These are phyloP conservation scores for Alliaria petiolata DNA, from an alignment of 345 rosid genomes.

Conservation along the genomic window DNA sequence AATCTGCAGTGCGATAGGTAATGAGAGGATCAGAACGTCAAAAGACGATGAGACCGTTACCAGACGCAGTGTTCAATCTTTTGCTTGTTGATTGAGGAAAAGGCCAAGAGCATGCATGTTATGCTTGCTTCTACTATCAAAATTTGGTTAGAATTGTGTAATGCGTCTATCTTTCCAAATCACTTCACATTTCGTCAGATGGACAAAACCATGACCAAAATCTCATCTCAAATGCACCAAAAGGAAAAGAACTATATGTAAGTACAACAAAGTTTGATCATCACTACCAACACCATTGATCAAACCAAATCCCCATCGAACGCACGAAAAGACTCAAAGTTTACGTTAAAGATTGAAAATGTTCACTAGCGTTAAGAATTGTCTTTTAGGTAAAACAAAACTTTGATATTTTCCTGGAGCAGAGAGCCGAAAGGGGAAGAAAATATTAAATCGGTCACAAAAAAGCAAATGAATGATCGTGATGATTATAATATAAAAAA, in stretches of 20 bases:
- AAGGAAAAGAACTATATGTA: too few relatives aligned
- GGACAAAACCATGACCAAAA: too few relatives aligned
- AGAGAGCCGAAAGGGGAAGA: background rate
- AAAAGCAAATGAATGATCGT: conserved; percentile 1
- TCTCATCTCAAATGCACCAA: too few relatives aligned
- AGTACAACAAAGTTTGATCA: too few relatives aligned
- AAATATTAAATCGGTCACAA: background rate
- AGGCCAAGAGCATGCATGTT: background rate
- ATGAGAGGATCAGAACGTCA: conserved; percentile 71
- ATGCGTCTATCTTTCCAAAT: too few relatives aligned
- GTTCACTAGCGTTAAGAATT: background rate
- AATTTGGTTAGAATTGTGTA: too few relatives aligned
- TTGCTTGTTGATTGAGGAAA: background rate
- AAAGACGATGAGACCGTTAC: conserved; percentile 63
- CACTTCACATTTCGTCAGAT: too few relatives aligned
- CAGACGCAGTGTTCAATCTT: conserved; percentile 53
- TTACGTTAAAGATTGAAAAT: background rate
- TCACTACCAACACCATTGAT: too few relatives aligned
- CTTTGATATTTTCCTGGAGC: background rate
- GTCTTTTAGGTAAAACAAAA: background rate
- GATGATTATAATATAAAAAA: background rate
- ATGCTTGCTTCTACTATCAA: too few relatives aligned
- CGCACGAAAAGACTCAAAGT: background rate
- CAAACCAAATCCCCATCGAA: background rate
- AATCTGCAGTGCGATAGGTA: conserved; percentile 62